Evolutionary conservation across 768 basidiomycete genomes (phyloP).

Genomic region (Mycena latifolia): DNA sequence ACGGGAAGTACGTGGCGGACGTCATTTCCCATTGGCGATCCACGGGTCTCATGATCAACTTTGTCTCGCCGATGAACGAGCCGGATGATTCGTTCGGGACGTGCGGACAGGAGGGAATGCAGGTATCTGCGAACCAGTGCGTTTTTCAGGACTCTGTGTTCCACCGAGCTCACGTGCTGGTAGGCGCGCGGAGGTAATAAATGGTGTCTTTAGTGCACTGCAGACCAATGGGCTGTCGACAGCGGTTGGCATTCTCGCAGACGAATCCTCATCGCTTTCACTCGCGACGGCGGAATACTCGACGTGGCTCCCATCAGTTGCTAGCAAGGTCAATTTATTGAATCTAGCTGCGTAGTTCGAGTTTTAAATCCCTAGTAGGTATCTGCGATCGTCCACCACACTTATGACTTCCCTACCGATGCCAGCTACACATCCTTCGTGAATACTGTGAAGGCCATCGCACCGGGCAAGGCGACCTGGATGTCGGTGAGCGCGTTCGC

Average conservation of each 20-base stretch:
- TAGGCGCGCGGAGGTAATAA: too few relatives aligned
- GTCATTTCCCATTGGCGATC: constrained; percentile 54
- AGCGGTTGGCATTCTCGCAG: constrained; percentile 54
- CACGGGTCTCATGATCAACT: constrained; percentile 52
- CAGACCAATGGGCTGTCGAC: constrained; percentile 42
- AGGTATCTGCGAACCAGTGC: constrained; percentile 30
- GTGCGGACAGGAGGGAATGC: constrained; percentile 62
- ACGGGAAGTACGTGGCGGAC: constrained; percentile 57
- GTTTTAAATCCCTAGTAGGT: constrained; percentile 39
- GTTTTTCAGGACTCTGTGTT: constrained; percentile 30
- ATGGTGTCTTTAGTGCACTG: constrained; percentile 49
- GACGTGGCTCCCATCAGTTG: constrained; percentile 50
- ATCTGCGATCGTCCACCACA: constrained; percentile 56
- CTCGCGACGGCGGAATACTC: constrained; percentile 48
- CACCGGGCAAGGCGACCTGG: constrained; percentile 50
- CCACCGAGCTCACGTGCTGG: not conserved
- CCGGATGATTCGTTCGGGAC: constrained; percentile 53
- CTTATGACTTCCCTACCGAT: constrained; percentile 61
- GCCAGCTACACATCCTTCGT: constrained; percentile 47
- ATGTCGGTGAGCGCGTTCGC: constrained; percentile 50
- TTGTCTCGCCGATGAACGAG: constrained; percentile 60
- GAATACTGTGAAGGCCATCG: constrained; percentile 41
- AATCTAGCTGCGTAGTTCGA: too few relatives aligned
- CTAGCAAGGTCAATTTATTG: constrained; percentile 40
- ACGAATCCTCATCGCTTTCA: constrained; percentile 53